A percentile compares a stretch with the other conserved stretches of the same genome.
These are phyloP conservation scores for Maudiozyma pseudohumilis DNA, from an alignment of 805 yeast species.

Conservation along the genomic window DNA sequence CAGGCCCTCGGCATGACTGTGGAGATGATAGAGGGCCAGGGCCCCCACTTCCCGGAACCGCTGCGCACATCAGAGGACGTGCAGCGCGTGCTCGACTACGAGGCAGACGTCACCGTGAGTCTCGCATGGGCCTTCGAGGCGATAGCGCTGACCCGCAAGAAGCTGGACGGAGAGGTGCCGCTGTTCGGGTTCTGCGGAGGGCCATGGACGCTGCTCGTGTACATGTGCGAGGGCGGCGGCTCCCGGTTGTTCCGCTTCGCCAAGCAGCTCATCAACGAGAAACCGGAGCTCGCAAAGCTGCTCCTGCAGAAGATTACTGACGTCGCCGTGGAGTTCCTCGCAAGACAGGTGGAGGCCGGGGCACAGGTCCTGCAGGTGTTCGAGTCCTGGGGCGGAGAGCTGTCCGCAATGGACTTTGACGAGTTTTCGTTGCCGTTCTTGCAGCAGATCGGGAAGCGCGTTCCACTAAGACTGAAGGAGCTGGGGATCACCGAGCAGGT, in stretches of 20 bases:
- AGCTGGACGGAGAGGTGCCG: conserved; percentile 85
- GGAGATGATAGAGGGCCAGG: conserved; percentile 86
- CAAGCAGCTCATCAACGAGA: conserved; percentile 82
- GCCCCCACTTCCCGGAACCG: conserved; percentile 89
- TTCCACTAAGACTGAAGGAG: conserved; percentile 62
- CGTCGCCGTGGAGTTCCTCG: conserved; percentile 84
- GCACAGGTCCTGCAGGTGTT: conserved; percentile 97
- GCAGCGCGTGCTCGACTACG: conserved; percentile 40
- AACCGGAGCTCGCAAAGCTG: conserved; percentile 60
- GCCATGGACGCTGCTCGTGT: conserved; percentile 94
- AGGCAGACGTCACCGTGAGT: conserved; percentile 64
- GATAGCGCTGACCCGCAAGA: conserved; percentile 81
- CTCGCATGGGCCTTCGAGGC: conserved; percentile 93
- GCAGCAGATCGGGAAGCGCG: conserved; percentile 56
- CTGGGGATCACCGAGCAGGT: conserved; percentile 60
- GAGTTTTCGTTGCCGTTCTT: conserved; percentile 87
- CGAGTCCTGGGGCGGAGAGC: conserved; percentile 97
- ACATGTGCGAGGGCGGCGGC: conserved; percentile 97
- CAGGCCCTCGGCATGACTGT: conserved; percentile 97
- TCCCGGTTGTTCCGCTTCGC: conserved; percentile 84
- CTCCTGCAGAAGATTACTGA: conserved; percentile 73
- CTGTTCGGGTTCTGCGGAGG: conserved; percentile 93
- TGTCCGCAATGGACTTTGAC: conserved; percentile 80
- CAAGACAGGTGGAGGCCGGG: conserved; percentile 92
- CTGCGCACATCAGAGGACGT: conserved; percentile 66